Conservation (phyloP, 1,284 basidiomycete genomes). For the Apiotrichum laibachii region DNA sequence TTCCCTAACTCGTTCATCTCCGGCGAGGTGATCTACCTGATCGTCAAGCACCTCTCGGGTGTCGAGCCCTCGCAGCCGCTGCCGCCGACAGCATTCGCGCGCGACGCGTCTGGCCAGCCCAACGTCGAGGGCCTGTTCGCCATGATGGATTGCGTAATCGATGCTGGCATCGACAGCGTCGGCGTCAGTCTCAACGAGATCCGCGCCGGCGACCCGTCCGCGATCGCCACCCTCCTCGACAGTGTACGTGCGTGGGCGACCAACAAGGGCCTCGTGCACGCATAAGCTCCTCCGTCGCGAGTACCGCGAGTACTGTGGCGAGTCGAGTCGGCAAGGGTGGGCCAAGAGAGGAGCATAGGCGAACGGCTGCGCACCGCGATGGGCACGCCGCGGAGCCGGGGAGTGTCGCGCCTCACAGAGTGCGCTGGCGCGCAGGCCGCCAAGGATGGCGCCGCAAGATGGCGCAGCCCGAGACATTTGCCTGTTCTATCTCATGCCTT, state of each 20-base stretch:
- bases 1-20: constrained; percentile 53
- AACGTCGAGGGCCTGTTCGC: constrained; percentile 84
- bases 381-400: no score
- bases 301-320: background rate
- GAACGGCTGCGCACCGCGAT: no score
- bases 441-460: no score
- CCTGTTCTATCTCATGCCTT: no score
- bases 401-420: no score
- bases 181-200: constrained; percentile 87
- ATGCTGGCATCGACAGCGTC: constrained; percentile 83
- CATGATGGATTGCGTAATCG: constrained; percentile 81
- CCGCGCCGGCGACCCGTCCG: constrained; percentile 70
- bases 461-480: no score
- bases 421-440: no score
- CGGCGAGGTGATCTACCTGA: constrained; percentile 50
- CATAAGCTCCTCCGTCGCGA: background rate
- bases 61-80: constrained; percentile 43
- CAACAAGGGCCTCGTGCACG: constrained; percentile 2
- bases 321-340: no score
- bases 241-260: constrained; percentile 55
- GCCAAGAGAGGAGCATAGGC: no score
- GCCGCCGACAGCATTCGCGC: constrained; percentile 40
- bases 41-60: constrained; percentile 48
- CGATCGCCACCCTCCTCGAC: constrained; percentile 70
- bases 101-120: constrained; percentile 41